Evolutionary conservation across 768 basidiomycete genomes (phyloP), one percentile per base, ranked within the genome.

Genomic region (Amanita rimosa): DNA sequence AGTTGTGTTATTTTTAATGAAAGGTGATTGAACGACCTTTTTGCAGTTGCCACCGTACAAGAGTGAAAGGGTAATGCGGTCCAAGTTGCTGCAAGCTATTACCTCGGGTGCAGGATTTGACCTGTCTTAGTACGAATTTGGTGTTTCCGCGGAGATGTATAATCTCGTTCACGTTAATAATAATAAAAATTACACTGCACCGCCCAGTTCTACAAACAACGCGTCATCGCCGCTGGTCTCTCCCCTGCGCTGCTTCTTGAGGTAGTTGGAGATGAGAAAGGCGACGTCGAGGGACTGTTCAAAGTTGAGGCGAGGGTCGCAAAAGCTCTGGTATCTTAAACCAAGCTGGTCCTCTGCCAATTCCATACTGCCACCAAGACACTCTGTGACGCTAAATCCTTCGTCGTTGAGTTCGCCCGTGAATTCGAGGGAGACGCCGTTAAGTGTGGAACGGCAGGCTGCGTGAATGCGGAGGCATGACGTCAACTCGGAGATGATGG

Each of bases 321-420:
- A 97, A 68, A 95, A 95, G 1, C 86, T 83, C 69, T 95, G 85
- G 62, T 98, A 99, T 55, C 94, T 73, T 62, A 94, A 67, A n/a
- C 79, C 84, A 13, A 99, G 73, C 62, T 96, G 74, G 54, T 93
- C 86, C 62, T 97, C 95, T 40, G 73, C 76, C 33, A 97, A 68
- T 59, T 89, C 85, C 94, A 97, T 98, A 55, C 90, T 95, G 1
- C 95, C 96, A 4, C 96, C 96, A 8, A 94, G 70, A 60, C 94
- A 97, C 63, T 98, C 96, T 0, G 96, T 99, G 37, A 99, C 96
- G 53, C 87, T 87, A 65, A 85, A 90, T 5, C 95, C 92, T 49
- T 96, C 83, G 9, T 89, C 82, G 53, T 85, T 85, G 45, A 95
- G 70, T 63, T 95, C 90, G 16, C 93, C 90, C 2, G 95, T 94